Base-by-base conservation (phyloP, 768 basidiomycete genomes). In the Lanmaoa rubissima region DNA sequence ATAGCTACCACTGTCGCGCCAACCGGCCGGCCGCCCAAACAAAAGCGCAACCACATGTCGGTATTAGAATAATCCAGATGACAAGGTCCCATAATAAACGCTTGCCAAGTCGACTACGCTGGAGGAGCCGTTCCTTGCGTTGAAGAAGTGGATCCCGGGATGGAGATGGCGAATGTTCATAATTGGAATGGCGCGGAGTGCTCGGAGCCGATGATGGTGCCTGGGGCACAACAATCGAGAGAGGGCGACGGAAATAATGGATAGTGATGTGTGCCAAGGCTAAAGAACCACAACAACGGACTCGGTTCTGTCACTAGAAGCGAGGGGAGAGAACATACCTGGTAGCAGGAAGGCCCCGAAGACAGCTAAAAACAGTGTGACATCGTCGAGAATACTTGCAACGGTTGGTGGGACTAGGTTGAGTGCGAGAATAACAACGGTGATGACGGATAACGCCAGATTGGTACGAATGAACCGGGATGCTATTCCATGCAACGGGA, bases 51-150 rank as follows among this genome's bases (percentile, higher is more conserved):
- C 72, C 76, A 26, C 88, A 83, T 1, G 84, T 73, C 0, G 85
- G 85, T 19, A 88, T 64, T 17, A 91, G 76, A 12, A 89, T 73
- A n/a, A 85, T 59, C 85, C 91, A 94, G 24, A 90, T 85, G 16
- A 86, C 84, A n/a, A 90, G 65, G 70, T 95, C 92, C 90, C 92
- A 94, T 16, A 87, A 70, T 39, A 96, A 73, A 32, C 94, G 79
- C 61, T 83, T 83, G 39, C 83, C 82, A 43, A 86, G 78, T 62
- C 93, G 82, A 45, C 81, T 78, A 53, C 82, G 82, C 73, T 97
- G 94, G 57, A 98, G 74, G 41, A 85, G 85, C 45, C 84, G 78
- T 72, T 98, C 94, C 75, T 98, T 98, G 58, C 90, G 80, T 63
- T 90, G 84, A 34, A 98, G 74, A 21, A 98, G 82, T 54, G 89